Percentiles rank a stretch among this genome's conserved stretches.
phyloP scores from a whole-genome alignment of 2,329 filamentous ascomycete genomes.

The Niveomyces coronatus region DNA sequence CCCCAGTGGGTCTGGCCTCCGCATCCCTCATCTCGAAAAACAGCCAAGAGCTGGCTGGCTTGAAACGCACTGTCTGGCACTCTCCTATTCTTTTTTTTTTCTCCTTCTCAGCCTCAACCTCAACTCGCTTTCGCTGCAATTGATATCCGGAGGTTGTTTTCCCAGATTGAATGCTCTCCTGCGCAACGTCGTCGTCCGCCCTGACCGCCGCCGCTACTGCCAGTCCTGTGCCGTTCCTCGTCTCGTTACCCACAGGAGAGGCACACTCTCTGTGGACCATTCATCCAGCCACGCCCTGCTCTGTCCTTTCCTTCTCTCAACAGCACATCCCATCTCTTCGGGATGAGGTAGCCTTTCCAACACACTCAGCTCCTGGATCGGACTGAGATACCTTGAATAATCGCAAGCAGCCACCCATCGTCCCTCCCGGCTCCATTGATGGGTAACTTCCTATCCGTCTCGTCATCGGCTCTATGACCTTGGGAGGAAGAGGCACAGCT shows the following conservation, averaged over 20 bases:
- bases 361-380: constrained; percentile 50
- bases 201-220: background rate
- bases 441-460: background rate
- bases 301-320: constrained; percentile 1
- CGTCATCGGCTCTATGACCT: constrained; percentile 25
- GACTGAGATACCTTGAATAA: constrained; percentile 36
- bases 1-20: constrained; percentile 10
- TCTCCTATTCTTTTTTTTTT: constrained; percentile 5
- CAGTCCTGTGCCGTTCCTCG: background rate
- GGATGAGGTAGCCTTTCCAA: constrained; percentile 49
- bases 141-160: constrained; percentile 4
- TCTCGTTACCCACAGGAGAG: constrained; percentile 5
- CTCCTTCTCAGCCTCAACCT: constrained; percentile 8
- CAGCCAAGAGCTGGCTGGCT: constrained; percentile 8
- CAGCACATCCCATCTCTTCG: constrained; percentile 20
- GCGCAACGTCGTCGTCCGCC: background rate
- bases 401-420: constrained; percentile 1
- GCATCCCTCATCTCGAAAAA: constrained; percentile 11
- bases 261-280: too few relatives aligned
- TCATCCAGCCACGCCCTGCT: constrained; percentile 1
- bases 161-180: background rate
- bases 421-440: background rate
- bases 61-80: constrained; percentile 5
- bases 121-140: constrained; percentile 7
- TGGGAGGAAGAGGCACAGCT: constrained; percentile 44